These are phyloP conservation scores for Casaregolazyma lundiana DNA, from an alignment of 1,139 yeast species.

Conservation along the genomic window DNA sequence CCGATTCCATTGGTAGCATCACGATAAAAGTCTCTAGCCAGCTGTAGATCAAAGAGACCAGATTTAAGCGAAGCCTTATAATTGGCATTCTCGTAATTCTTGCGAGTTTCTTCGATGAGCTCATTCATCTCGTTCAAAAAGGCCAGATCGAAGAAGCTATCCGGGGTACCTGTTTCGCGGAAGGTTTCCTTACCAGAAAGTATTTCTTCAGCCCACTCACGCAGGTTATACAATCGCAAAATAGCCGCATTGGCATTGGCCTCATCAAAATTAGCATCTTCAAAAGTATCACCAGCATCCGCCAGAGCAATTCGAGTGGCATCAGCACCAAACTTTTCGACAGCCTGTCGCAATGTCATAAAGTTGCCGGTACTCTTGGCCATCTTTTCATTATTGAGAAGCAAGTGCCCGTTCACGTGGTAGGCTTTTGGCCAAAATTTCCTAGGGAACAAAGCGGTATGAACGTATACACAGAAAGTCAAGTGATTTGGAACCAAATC, in stretches of 20 bases:
- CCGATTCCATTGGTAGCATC: constrained; percentile 61
- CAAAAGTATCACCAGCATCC: constrained; percentile 96
- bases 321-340: constrained; percentile 92
- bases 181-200: constrained; percentile 48
- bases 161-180: constrained; percentile 58
- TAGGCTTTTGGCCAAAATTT: constrained; percentile 91
- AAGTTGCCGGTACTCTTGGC: constrained; percentile 97
- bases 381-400: constrained; percentile 96
- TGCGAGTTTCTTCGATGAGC: constrained; percentile 67
- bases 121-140: constrained; percentile 92
- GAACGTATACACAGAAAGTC: constrained; percentile 90
- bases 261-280: constrained; percentile 98
- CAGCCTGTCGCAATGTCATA: constrained; percentile 80
- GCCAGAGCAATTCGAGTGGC: constrained; percentile 97
- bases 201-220: constrained; percentile 91
- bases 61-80: constrained; percentile 86
- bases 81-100: constrained; percentile 64
- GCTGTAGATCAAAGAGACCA: constrained; percentile 91
- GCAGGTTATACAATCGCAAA: constrained; percentile 82
- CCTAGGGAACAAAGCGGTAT: constrained; percentile 89
- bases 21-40: constrained; percentile 94
- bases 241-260: constrained; percentile 96
- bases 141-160: constrained; percentile 75
- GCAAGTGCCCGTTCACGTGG: constrained; percentile 91
- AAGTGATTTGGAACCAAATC: constrained; percentile 97